A percentile compares a stretch with the other conserved stretches of the same genome.
These are phyloP conservation scores for Metschnikowia peoriensis DNA, from an alignment of 805 yeast species.

Conservation along the genomic window DNA sequence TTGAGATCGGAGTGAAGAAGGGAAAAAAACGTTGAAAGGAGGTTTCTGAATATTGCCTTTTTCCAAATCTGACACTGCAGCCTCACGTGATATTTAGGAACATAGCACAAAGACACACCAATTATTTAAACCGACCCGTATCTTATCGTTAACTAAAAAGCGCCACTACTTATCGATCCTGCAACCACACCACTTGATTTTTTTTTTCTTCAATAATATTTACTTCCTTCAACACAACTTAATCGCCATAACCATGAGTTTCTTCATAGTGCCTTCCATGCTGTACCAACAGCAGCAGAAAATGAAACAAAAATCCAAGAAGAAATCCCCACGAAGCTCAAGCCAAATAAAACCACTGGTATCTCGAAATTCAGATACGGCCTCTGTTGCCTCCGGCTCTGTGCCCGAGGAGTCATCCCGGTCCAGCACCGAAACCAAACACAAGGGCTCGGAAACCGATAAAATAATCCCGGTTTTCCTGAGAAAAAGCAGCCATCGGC, in stretches of 20 bases:
- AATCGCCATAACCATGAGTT: constrained; percentile 28
- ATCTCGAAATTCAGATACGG: background rate
- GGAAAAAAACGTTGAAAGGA: background rate
- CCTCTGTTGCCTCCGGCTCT: background rate
- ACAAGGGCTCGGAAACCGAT: background rate
- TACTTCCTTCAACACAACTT: no score
- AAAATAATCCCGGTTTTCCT: background rate
- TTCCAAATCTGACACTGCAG: no score
- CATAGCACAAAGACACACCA: no score
- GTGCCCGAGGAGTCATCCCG: background rate
- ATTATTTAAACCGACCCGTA: no score
- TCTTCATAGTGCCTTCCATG: constrained; percentile 38
- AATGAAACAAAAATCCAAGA: constrained; percentile 16
- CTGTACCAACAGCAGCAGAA: constrained; percentile 43
- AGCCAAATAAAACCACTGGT: background rate
- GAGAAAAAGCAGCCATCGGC: background rate
- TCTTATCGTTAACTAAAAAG: no score
- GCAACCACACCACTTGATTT: no score
- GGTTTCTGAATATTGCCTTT: background rate
- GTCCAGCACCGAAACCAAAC: background rate
- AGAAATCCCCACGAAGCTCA: constrained; percentile 8
- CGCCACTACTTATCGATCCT: no score
- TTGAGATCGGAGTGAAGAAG: background rate
- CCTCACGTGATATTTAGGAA: no score
- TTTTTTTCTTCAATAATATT: no score